Conservation (phyloP, 345 rosid species). For the Carallia pectinifolia region DNA sequence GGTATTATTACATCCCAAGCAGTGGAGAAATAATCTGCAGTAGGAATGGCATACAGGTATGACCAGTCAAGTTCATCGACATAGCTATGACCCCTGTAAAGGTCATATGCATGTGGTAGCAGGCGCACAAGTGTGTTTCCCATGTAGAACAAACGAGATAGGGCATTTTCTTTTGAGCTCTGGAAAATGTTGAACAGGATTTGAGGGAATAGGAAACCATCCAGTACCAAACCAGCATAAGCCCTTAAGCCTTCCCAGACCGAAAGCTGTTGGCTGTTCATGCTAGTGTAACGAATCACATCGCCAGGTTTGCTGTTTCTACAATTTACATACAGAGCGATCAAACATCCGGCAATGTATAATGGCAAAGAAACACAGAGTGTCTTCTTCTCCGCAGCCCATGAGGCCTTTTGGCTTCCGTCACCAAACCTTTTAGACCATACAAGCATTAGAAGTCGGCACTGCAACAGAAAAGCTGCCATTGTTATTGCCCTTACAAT, state of each 20-base stretch:
- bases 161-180: constrained; percentile 9
- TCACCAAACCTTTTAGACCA: constrained; percentile 13
- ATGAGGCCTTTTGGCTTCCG: constrained; percentile 16
- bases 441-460: constrained; percentile 26
- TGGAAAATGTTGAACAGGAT: constrained; percentile 31
- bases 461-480: constrained; percentile 24
- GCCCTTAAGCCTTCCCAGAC: constrained; percentile 20
- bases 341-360: constrained; percentile 14
- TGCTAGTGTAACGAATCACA: background rate
- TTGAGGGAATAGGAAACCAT: constrained; percentile 32
- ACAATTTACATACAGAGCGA: constrained; percentile 19
- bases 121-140: constrained; percentile 24
- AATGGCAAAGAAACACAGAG: constrained; percentile 13
- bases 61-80: constrained; percentile 15
- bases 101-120: constrained; percentile 27
- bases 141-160: constrained; percentile 23
- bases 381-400: constrained; percentile 29
- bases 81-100: constrained; percentile 15
- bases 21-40: constrained; percentile 39
- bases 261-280: background rate
- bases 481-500: constrained; percentile 20
- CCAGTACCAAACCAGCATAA: constrained; percentile 25
- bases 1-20: constrained; percentile 44
- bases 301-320: background rate
- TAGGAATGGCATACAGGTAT: constrained; percentile 43